Evolutionary conservation across 495 filamentous ascomycete species (phyloP).

Genomic region (Penicillium paxilli): DNA sequence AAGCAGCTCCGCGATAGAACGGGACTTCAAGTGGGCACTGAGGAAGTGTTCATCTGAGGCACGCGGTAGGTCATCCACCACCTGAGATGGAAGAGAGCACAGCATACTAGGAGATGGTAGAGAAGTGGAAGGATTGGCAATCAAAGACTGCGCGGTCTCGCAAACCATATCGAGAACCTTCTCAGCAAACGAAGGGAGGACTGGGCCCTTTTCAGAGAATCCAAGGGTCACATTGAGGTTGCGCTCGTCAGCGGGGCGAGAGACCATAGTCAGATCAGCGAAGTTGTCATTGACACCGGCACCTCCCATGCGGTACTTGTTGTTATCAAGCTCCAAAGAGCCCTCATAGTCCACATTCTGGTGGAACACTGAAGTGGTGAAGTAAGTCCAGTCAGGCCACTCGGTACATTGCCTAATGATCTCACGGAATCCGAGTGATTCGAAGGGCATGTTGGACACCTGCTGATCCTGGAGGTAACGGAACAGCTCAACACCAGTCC

Average conservation of each 20-base stretch:
- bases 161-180: slow-evolving; percentile 52
- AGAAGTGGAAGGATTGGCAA: slow-evolving; percentile 41
- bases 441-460: slow-evolving; percentile 57
- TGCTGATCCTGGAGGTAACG: slow-evolving; percentile 58
- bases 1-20: slow-evolving; percentile 48
- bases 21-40: slow-evolving; percentile 39
- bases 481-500: slow-evolving; percentile 53
- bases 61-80: slow-evolving; percentile 27
- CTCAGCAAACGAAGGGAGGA: slow-evolving; percentile 40
- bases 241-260: slow-evolving; percentile 40
- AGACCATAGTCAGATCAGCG: slow-evolving; percentile 50
- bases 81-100: slow-evolving; percentile 32
- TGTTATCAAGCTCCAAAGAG: slow-evolving; percentile 45
- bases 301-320: slow-evolving; percentile 48
- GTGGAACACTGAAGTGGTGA: slow-evolving; percentile 50
- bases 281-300: slow-evolving; percentile 52
- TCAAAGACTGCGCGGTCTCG: slow-evolving; percentile 43
- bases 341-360: slow-evolving; percentile 46
- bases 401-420: slow-evolving; percentile 60
- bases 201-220: slow-evolving; percentile 45
- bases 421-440: slow-evolving; percentile 59
- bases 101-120: slow-evolving; percentile 45
- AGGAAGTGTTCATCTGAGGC: slow-evolving; percentile 31
- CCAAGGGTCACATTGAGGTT: slow-evolving; percentile 45
- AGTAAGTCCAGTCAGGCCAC: slow-evolving; percentile 55